Percentiles rank a stretch among this genome's conserved stretches.
Evolutionary conservation across 441 rosid genomes (phyloP).

Genomic region (Pelargonium fulgidum): DNA sequence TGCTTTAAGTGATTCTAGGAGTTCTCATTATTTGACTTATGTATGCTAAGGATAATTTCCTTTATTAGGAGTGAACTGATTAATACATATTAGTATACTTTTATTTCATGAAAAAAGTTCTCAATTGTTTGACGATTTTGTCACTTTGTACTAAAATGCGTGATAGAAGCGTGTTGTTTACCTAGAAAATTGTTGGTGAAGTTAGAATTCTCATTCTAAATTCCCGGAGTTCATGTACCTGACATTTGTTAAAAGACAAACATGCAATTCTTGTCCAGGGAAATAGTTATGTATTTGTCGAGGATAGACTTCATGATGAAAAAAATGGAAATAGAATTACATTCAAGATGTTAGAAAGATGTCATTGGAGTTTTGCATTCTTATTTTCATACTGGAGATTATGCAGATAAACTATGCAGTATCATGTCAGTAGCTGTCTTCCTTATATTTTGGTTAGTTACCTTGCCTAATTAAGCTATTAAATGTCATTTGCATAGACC

Average conservation of each 20-base stretch:
- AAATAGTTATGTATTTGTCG: slow-evolving; percentile 2
- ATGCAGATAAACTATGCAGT: slow-evolving; percentile 1
- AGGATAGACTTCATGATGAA: not conserved
- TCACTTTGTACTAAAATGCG: not conserved
- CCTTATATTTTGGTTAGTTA: slow-evolving; percentile 3
- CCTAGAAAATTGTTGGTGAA: not conserved
- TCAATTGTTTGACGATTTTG: not conserved
- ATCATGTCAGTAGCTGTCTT: slow-evolving; percentile 1
- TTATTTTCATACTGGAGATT: not conserved
- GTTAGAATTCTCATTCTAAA: not conserved
- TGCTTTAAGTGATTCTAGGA: not conserved
- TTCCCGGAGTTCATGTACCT: not conserved
- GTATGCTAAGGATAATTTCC: not conserved
- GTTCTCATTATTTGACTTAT: not conserved
- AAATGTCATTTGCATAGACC: slow-evolving; percentile 4
- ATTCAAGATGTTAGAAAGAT: not conserved
- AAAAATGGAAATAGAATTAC: not conserved
- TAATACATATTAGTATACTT: too few species aligned
- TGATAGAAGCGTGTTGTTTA: not conserved
- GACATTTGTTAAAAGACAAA: not conserved
- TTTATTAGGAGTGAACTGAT: not conserved
- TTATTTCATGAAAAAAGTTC: slow-evolving; percentile 1
- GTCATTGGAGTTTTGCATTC: not conserved
- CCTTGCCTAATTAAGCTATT: not conserved
- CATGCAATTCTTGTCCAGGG: not conserved